Evolutionary conservation across 352 stramenopile genomes (phyloP).

Genomic region (Peronospora belbahrii): DNA sequence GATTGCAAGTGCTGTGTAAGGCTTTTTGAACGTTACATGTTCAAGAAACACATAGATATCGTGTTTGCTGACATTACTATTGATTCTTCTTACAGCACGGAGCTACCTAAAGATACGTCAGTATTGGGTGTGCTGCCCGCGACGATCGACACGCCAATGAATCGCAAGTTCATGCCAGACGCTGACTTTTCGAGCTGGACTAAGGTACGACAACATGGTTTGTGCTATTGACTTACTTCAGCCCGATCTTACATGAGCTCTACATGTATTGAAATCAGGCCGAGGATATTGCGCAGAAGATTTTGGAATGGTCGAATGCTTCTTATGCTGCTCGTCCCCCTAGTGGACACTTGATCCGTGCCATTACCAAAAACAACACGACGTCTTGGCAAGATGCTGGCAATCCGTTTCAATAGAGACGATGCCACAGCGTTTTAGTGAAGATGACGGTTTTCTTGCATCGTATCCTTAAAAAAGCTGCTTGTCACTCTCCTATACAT

Average conservation of each 20-base stretch:
- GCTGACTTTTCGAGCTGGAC: conserved; percentile 83
- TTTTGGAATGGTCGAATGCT: conserved; percentile 57
- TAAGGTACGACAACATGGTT: conserved; percentile 27
- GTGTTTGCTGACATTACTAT: neutral
- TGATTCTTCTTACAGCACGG: conserved; percentile 24
- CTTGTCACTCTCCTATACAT: neutral
- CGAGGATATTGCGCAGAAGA: conserved; percentile 68
- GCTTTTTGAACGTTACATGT: neutral
- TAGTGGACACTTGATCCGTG: conserved; percentile 65
- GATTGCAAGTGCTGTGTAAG: conserved; percentile 76
- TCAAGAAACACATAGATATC: neutral
- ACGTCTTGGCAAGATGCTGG: conserved; percentile 59
- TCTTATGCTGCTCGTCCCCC: conserved; percentile 34
- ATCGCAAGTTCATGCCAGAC: conserved; percentile 82
- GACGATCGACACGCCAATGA: conserved; percentile 86
- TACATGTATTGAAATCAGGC: conserved; percentile 20
- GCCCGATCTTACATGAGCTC: neutral
- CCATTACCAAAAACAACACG: conserved; percentile 46
- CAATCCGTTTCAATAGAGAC: conserved; percentile 55
- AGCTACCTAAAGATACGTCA: conserved; percentile 43
- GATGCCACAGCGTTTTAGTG: neutral
- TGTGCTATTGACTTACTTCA: neutral
- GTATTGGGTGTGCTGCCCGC: conserved; percentile 62
- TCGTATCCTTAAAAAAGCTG: conserved; percentile 11
- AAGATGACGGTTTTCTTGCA: conserved; percentile 4